A percentile compares a stretch with the other conserved stretches of the same genome.
Conservation (phyloP, 768 basidiomycete species). For the Rhizopogon salebrosus region DNA sequence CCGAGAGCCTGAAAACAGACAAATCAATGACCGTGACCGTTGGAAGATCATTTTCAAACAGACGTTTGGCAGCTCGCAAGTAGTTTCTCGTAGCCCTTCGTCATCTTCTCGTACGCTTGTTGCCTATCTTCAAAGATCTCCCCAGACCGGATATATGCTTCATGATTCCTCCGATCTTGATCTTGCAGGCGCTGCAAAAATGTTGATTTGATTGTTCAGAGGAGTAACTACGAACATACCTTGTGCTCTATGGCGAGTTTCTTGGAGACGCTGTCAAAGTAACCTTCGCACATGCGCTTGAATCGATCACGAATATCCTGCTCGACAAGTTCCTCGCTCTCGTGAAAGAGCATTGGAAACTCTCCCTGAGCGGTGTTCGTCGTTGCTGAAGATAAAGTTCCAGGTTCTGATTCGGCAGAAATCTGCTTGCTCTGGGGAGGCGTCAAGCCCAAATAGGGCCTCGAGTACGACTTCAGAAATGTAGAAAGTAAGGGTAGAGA, state of each 20-base stretch:
- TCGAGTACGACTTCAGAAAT: constrained; percentile 89
- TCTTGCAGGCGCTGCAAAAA: constrained; percentile 81
- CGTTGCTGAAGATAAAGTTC: constrained; percentile 41
- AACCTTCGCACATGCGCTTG: constrained; percentile 88
- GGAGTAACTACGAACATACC: constrained; percentile 36
- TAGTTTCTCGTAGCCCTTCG: constrained; percentile 89
- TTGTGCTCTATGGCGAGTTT: constrained; percentile 90
- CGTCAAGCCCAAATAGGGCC: constrained; percentile 79
- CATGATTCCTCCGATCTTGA: constrained; percentile 94
- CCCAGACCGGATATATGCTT: constrained; percentile 98
- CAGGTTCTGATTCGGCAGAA: constrained; percentile 47
- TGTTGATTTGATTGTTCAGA: not conserved
- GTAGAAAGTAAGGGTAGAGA: constrained; percentile 88
- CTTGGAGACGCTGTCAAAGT: constrained; percentile 88
- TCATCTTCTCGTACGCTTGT: constrained; percentile 99
- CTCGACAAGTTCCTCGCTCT: constrained; percentile 76
- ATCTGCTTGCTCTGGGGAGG: constrained; percentile 59
- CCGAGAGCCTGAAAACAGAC: constrained; percentile 62
- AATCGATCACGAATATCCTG: constrained; percentile 84
- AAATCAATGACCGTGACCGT: constrained; percentile 7
- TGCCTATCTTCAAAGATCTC: constrained; percentile 99
- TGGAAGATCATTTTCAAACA: constrained; percentile 19
- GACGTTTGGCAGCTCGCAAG: constrained; percentile 85
- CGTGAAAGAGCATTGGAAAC: constrained; percentile 38
- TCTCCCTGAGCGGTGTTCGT: constrained; percentile 27